phyloP scores from a whole-genome alignment of 805 yeast genomes.

The Saccharomycopsis microspora region DNA sequence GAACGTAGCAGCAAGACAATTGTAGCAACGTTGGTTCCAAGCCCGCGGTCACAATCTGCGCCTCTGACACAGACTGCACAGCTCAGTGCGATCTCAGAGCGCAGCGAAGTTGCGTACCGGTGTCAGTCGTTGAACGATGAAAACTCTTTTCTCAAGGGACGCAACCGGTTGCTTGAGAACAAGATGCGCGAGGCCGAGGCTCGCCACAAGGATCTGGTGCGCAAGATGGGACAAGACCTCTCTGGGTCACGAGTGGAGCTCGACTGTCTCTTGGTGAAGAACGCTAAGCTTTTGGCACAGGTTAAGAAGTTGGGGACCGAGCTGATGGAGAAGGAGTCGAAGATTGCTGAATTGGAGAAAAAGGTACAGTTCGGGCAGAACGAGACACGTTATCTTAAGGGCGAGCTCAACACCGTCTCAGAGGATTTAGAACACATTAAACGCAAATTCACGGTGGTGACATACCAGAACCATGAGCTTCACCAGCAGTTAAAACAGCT shows the following conservation, averaged over 20 bases:
- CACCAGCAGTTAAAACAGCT: background rate
- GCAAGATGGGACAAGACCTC: background rate
- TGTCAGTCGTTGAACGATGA: constrained; percentile 10
- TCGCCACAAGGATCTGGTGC: background rate
- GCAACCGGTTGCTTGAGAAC: constrained; percentile 5
- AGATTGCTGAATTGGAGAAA: background rate
- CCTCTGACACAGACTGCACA: too few relatives aligned
- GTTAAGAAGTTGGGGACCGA: background rate
- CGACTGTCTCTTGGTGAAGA: background rate
- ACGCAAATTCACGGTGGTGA: constrained; percentile 13
- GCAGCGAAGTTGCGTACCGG: background rate
- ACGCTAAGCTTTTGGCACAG: background rate
- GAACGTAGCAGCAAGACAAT: too few relatives aligned
- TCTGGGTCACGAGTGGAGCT: constrained; percentile 1
- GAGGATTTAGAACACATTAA: constrained; percentile 12
- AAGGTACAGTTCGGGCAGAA: background rate
- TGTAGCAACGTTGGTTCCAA: too few relatives aligned
- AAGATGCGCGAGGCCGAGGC: background rate
- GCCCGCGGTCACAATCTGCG: too few relatives aligned
- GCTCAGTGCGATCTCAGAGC: too few relatives aligned
- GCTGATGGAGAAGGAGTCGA: background rate
- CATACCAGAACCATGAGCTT: constrained; percentile 10
- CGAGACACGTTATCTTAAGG: background rate
- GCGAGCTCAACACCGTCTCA: constrained; percentile 2
- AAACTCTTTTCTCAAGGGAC: constrained; percentile 8